Evolutionary conservation across 2,329 filamentous ascomycete genomes (phyloP).

Genomic region (Tolypocladium cylindrosporum): DNA sequence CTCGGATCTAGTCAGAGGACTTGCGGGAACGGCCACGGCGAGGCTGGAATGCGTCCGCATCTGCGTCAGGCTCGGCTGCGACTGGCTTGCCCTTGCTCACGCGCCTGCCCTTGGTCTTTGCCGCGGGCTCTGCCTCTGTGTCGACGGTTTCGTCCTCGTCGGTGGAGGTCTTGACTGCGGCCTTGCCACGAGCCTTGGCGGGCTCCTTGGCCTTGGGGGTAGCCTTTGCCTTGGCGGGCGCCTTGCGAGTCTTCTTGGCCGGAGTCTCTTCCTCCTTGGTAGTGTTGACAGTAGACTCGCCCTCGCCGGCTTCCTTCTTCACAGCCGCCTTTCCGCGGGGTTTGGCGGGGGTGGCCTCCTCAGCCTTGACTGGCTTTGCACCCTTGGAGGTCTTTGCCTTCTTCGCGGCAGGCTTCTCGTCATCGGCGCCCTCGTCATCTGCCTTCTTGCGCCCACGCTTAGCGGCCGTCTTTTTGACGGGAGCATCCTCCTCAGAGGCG

Average conservation of each 20-base stretch:
- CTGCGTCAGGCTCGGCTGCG: neutral
- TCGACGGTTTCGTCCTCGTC: conserved; percentile 3
- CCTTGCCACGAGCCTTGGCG: neutral
- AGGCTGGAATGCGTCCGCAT: neutral
- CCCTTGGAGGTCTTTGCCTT: conserved; percentile 22
- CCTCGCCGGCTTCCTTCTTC: conserved; percentile 7
- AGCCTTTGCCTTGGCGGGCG: neutral
- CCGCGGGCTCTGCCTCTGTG: conserved; percentile 9
- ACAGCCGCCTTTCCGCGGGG: neutral
- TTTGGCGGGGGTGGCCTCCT: conserved; percentile 5
- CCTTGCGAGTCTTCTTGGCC: conserved; percentile 3
- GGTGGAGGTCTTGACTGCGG: conserved; percentile 1
- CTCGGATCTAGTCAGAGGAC: conserved; percentile 3
- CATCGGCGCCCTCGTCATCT: conserved; percentile 18
- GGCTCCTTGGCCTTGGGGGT: conserved; percentile 3
- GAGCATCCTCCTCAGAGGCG: conserved; percentile 2
- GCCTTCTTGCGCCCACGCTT: conserved; percentile 25
- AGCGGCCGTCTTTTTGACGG: conserved; percentile 21
- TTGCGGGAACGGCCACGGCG: conserved; percentile 17
- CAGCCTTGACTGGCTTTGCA: conserved; percentile 9
- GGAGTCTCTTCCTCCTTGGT: conserved; percentile 8
- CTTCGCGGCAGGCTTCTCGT: conserved; percentile 24
- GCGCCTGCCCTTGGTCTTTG: conserved; percentile 20
- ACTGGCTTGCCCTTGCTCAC: conserved; percentile 16
- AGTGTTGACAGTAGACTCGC: conserved; percentile 4